Evolutionary conservation across 768 basidiomycete genomes (phyloP).

Genomic region (Boletus rubescentipes): DNA sequence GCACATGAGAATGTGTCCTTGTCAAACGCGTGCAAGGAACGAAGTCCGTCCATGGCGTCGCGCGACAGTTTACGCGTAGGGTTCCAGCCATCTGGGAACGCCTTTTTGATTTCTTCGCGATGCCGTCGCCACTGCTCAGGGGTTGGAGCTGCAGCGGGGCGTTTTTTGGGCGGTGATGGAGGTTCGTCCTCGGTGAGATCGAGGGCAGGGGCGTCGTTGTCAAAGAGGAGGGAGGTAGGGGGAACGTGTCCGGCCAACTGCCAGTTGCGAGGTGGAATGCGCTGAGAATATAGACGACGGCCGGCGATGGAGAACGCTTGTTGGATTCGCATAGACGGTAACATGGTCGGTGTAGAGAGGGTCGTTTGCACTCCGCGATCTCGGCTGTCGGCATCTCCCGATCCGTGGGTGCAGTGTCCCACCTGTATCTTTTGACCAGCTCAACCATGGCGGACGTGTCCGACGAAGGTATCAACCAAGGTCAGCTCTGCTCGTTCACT

Average conservation of each 20-base stretch:
- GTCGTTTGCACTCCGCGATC: conserved; percentile 20
- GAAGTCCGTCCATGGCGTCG: conserved; percentile 80
- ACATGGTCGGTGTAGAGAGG: conserved; percentile 1
- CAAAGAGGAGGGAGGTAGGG: conserved; percentile 30
- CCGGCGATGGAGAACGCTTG: conserved; percentile 2
- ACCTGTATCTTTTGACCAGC: not conserved
- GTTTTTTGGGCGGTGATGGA: conserved; percentile 23
- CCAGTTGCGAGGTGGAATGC: conserved; percentile 30
- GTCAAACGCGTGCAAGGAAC: conserved; percentile 63
- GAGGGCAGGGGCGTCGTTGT: conserved; percentile 13
- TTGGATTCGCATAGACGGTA: conserved; percentile 14
- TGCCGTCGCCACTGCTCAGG: conserved; percentile 53
- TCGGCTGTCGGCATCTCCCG: conserved; percentile 24
- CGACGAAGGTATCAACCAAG: conserved; percentile 70
- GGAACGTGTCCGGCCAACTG: conserved; percentile 31
- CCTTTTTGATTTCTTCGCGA: conserved; percentile 47
- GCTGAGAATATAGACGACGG: conserved; percentile 28
- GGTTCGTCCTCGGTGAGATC: conserved; percentile 34
- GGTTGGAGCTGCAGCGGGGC: conserved; percentile 21
- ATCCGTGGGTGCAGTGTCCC: not conserved
- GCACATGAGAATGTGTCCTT: conserved; percentile 63
- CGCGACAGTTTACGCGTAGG: conserved; percentile 80
- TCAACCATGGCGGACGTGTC: conserved; percentile 73
- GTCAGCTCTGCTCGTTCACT: conserved; percentile 39
- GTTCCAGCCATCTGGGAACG: conserved; percentile 69